Evolutionary conservation across 345 rosid genomes (phyloP), one percentile per base, ranked within the genome.

Genomic region (Populus tremula): DNA sequence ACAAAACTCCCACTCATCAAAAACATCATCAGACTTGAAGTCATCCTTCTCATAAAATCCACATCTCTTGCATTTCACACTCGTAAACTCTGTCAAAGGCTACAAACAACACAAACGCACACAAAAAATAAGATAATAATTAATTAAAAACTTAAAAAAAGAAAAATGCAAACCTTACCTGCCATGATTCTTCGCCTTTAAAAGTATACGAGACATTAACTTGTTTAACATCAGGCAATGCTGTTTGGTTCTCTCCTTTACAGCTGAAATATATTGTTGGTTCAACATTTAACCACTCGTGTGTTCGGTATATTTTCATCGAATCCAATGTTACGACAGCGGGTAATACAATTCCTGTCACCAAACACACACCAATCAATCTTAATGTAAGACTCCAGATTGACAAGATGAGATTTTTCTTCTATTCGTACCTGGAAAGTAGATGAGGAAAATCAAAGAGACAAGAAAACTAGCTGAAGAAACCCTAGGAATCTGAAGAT

Each of bases 1-100:
- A 80, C 99, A 96, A 64, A 96, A 72, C 84, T 94, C 98, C 98
- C 98, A 96, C 76, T 91, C 98, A 36, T 89, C 92, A 87, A 74
- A 92, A 8, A 85, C 85, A 78, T 96, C 92, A 75, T 93, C 97
- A 17, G 91, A 38, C 29, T 49, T 81, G 35, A 91, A 3, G 3
- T 23, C 67, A 77, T 94, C 97, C 78, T 85, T 21, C 87, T 94
- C 97, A 62, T 91, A 96, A 77, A 96, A 82, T 31, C 98, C 99
- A 84, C 99, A 96, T 73, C 97, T 85, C 89, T 94, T 96, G 92
- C 99, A 96, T 81, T 92, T 94, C 56, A 78, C 85, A 70, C 88
- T 86, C 8, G 82, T 41, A 25, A 94, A 81, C 76, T 84, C 80
- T 0, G 92, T 91, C 49, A 96, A 70, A 36, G 98, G 98, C 98